Evolutionary conservation across 2,329 filamentous ascomycete genomes (phyloP).

Genomic region (Hansfordia pulvinata): DNA sequence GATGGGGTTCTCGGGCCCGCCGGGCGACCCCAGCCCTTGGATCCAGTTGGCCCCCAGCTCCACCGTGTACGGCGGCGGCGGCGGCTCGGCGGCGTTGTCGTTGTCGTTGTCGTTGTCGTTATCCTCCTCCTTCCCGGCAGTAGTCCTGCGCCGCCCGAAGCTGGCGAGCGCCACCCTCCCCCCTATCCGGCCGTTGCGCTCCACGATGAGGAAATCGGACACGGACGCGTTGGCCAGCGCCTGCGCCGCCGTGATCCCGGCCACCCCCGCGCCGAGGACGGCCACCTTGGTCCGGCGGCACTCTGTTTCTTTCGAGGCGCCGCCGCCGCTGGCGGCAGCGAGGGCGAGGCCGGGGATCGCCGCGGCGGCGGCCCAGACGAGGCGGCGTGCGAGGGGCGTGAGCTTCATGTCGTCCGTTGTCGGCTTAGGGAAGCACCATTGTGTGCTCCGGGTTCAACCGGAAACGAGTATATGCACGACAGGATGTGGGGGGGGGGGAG

Average conservation of each 20-base stretch:
- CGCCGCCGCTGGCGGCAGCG: too few species aligned
- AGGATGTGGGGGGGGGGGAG: too few species aligned
- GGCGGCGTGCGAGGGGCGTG: too few species aligned
- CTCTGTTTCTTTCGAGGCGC: too few species aligned
- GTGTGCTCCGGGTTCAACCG: too few species aligned
- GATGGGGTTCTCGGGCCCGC: slow-evolving; percentile 41
- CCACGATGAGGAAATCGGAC: slow-evolving; percentile 50
- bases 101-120: slow-evolving; percentile 43
- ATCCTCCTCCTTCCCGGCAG: too few species aligned
- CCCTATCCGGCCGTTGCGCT: slow-evolving; percentile 48
- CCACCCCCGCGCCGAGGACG: slow-evolving; percentile 42
- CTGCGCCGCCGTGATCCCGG: slow-evolving; percentile 52
- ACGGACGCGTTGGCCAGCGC: slow-evolving; percentile 46
- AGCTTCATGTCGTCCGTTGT: too few species aligned
- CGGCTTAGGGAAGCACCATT: too few species aligned
- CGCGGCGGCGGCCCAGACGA: too few species aligned
- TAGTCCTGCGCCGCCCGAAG: too few species aligned
- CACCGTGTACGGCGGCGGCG: slow-evolving; percentile 35
- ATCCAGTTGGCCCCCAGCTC: slow-evolving; percentile 59
- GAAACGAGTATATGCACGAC: too few species aligned
- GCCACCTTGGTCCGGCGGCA: slow-evolving; percentile 23
- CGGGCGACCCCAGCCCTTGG: slow-evolving; percentile 13
- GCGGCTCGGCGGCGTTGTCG: slow-evolving; percentile 23
- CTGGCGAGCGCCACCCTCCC: slow-evolving; percentile 48
- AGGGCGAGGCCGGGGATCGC: too few species aligned